Percentiles rank a stretch among this genome's conserved stretches.
Conservation (phyloP, 2,329 filamentous ascomycete genomes). For the Chaetomium sp. region DNA sequence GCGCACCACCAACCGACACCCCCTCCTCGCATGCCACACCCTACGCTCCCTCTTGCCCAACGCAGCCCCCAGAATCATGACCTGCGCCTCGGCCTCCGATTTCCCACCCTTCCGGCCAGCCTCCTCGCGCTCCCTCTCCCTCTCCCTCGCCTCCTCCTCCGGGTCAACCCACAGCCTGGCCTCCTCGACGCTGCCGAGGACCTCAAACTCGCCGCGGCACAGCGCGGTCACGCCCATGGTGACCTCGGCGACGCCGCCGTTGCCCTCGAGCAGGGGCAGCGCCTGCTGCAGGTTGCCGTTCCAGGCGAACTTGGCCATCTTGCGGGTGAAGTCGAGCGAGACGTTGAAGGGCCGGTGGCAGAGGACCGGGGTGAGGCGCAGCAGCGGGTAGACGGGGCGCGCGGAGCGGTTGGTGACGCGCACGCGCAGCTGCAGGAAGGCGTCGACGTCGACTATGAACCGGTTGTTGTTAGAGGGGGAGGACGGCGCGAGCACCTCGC, state of each 20-base stretch:
- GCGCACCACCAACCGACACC: constrained; percentile 56
- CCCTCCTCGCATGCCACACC: constrained; percentile 65
- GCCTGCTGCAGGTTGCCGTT: constrained; percentile 80
- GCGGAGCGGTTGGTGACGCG: constrained; percentile 73
- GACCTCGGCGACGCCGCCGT: constrained; percentile 58
- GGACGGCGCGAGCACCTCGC: neutral
- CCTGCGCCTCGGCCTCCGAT: constrained; percentile 53
- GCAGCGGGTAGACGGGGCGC: constrained; percentile 67
- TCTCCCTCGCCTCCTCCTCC: constrained; percentile 38
- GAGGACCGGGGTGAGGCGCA: constrained; percentile 76
- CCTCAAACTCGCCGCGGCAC: constrained; percentile 79
- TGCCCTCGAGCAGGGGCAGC: constrained; percentile 63
- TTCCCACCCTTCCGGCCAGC: constrained; percentile 24
- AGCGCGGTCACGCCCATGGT: constrained; percentile 72
- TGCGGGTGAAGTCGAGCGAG: constrained; percentile 78
- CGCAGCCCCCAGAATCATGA: constrained; percentile 58
- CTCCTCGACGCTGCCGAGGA: constrained; percentile 81
- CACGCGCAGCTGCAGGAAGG: constrained; percentile 71
- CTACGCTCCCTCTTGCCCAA: constrained; percentile 62
- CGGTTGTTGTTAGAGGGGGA: neutral
- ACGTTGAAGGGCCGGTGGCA: constrained; percentile 70
- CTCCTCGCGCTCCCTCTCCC: constrained; percentile 32
- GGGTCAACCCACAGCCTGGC: constrained; percentile 55
- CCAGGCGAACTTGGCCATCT: constrained; percentile 68
- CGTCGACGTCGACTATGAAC: constrained; percentile 51